phyloP scores from a whole-genome alignment of 306 rosid genomes.

The Gillenia trifoliata region DNA sequence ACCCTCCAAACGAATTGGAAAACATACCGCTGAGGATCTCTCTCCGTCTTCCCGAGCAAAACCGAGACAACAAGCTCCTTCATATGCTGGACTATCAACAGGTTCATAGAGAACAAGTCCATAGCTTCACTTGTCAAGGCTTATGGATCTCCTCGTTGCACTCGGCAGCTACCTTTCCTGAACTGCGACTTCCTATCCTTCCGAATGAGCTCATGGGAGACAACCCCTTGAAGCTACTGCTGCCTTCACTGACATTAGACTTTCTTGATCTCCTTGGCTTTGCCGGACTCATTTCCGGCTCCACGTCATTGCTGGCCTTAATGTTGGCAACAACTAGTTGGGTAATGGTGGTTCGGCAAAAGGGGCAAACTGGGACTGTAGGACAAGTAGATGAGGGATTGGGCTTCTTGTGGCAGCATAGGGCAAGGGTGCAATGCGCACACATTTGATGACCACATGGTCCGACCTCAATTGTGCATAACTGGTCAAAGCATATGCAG shows the following conservation, averaged over 20 bases:
- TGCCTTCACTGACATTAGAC: constrained; percentile 82
- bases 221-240: constrained; percentile 86
- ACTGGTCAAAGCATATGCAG: constrained; percentile 88
- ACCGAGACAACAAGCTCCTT: constrained; percentile 7
- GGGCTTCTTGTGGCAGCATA: constrained; percentile 90
- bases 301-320: constrained; percentile 37
- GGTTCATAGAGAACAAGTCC: constrained; percentile 7
- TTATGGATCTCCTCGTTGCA: constrained; percentile 35
- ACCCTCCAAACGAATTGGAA: background rate
- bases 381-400: constrained; percentile 38
- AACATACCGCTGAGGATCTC: constrained; percentile 7
- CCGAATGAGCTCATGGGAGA: constrained; percentile 71
- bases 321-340: constrained; percentile 59
- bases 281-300: constrained; percentile 51
- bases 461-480: constrained; percentile 74
- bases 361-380: constrained; percentile 67
- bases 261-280: constrained; percentile 70
- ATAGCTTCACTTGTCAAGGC: constrained; percentile 22
- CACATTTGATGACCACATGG: constrained; percentile 97
- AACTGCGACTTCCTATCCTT: constrained; percentile 47
- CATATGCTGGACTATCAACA: constrained; percentile 8
- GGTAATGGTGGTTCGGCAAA: constrained; percentile 66
- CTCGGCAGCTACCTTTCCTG: constrained; percentile 53
- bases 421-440: constrained; percentile 76
- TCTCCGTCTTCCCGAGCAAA: constrained; percentile 7